A percentile compares a stretch with the other conserved stretches of the same genome.
These are phyloP conservation scores for Saccharomyces cerevisiae DNA, from an alignment of 805 yeast genomes.

Conservation along the genomic window DNA sequence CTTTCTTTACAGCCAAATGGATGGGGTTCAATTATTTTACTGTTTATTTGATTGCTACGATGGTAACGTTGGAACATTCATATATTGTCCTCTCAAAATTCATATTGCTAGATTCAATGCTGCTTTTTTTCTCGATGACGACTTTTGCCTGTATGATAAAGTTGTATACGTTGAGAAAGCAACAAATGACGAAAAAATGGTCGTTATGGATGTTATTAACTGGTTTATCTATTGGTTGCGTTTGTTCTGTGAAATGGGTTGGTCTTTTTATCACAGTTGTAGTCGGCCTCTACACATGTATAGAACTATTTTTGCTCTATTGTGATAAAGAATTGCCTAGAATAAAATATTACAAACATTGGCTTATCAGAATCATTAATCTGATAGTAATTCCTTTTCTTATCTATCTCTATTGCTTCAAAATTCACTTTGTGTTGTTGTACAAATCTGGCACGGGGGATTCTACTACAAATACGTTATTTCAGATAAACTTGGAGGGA, in stretches of 20 bases:
- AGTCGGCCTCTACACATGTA: constrained; percentile 50
- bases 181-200: constrained; percentile 67
- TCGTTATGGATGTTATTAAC: constrained; percentile 49
- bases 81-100: constrained; percentile 82
- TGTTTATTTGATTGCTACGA: constrained; percentile 68
- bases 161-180: constrained; percentile 52
- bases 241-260: constrained; percentile 80
- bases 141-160: constrained; percentile 66
- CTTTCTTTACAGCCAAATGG: constrained; percentile 71
- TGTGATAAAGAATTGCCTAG: constrained; percentile 27
- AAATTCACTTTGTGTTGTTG: constrained; percentile 68
- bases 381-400: constrained; percentile 64
- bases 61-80: constrained; percentile 76
- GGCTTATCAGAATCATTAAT: constrained; percentile 58
- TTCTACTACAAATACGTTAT: constrained; percentile 78
- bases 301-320: constrained; percentile 43
- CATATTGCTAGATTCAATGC: constrained; percentile 85
- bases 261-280: constrained; percentile 60
- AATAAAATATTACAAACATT: constrained; percentile 46
- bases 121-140: constrained; percentile 80
- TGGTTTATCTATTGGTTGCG: constrained; percentile 72
- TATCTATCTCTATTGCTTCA: constrained; percentile 67
- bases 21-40: constrained; percentile 65
- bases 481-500: constrained; percentile 78
- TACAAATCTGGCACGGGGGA: constrained; percentile 88